phyloP scores from a whole-genome alignment of 129 eudicot species.

The Mikania micrantha region DNA sequence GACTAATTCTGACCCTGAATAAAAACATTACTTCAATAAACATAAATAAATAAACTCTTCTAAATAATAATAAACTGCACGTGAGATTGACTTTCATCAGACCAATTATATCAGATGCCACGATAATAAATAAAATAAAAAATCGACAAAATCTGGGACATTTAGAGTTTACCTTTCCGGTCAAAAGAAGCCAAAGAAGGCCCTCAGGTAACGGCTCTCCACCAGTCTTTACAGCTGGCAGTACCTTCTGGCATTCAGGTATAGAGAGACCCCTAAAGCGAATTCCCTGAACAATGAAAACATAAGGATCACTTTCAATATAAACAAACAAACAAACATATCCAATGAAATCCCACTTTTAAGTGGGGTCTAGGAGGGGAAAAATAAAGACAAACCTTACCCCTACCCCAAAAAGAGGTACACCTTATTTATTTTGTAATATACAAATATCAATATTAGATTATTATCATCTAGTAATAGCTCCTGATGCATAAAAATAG shows the following conservation, averaged over 20 bases:
- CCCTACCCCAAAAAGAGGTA: no score
- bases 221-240: slow-evolving; percentile 70
- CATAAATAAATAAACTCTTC: no score
- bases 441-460: background rate
- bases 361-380: no score
- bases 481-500: background rate
- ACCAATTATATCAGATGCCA: background rate
- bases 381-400: no score
- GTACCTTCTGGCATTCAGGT: slow-evolving; percentile 78
- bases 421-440: slow-evolving; percentile 1
- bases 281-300: slow-evolving; percentile 47
- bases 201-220: slow-evolving; percentile 95
- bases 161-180: slow-evolving; percentile 55
- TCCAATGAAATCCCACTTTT: no score
- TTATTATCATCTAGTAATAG: background rate
- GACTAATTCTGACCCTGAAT: no score
- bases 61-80: no score
- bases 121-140: background rate
- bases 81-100: no score
- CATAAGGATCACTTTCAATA: background rate
- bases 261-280: slow-evolving; percentile 73
- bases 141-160: background rate
- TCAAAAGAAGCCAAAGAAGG: slow-evolving; percentile 85
- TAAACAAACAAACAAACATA: no score
- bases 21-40: no score